Evolutionary conservation across 352 stramenopile genomes (phyloP).

Genomic region (Globisporangium barbulae): DNA sequence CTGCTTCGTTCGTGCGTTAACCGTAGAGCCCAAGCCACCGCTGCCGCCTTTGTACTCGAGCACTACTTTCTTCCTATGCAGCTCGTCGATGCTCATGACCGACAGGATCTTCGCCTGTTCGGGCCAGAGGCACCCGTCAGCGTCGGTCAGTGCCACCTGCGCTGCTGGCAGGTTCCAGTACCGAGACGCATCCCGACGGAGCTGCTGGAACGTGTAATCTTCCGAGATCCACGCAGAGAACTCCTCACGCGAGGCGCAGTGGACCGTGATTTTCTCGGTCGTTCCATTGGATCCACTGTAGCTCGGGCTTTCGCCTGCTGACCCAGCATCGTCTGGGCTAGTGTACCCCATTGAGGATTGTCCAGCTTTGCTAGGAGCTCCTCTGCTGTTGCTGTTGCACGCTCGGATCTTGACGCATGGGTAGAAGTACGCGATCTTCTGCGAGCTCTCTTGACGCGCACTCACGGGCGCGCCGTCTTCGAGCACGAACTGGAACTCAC

Average conservation of each 20-base stretch:
- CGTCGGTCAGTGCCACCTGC: constrained; percentile 48
- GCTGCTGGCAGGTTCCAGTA: constrained; percentile 60
- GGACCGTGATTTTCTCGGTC: constrained; percentile 51
- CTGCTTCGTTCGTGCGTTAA: constrained; percentile 10
- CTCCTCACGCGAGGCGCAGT: constrained; percentile 45
- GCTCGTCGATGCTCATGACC: constrained; percentile 48
- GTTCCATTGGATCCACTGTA: constrained; percentile 9
- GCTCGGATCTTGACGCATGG: constrained; percentile 73
- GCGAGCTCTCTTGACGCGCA: constrained; percentile 49
- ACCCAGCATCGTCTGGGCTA: neutral
- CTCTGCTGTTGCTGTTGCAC: constrained; percentile 14
- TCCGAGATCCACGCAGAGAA: constrained; percentile 67
- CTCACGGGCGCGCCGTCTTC: constrained; percentile 62
- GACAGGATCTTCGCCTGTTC: constrained; percentile 72
- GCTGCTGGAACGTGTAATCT: constrained; percentile 74
- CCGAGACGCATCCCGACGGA: constrained; percentile 57
- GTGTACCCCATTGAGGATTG: constrained; percentile 13
- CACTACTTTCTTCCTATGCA: constrained; percentile 45
- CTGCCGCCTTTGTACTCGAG: constrained; percentile 43
- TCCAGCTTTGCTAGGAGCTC: neutral
- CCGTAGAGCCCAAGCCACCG: neutral
- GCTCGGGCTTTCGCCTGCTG: neutral
- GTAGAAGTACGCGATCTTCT: constrained; percentile 61
- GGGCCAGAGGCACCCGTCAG: constrained; percentile 69
- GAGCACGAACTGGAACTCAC: constrained; percentile 72